Evolutionary conservation across 2,329 filamentous ascomycete genomes (phyloP).

Genomic region (Cadophora luteo-olivacea): DNA sequence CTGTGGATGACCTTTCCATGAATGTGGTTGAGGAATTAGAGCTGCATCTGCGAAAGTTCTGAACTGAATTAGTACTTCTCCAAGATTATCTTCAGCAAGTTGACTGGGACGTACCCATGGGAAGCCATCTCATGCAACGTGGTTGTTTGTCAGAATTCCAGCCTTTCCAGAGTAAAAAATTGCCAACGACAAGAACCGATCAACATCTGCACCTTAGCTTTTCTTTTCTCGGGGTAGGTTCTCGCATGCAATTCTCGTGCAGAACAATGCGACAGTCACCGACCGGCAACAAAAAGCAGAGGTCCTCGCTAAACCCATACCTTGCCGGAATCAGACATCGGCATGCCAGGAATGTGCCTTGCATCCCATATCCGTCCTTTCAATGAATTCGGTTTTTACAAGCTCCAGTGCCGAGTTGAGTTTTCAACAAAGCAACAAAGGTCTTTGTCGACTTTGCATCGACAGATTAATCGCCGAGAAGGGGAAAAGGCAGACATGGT

Average conservation of each 20-base stretch:
- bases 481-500: not conserved
- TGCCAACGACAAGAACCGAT: not conserved
- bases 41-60: not conserved
- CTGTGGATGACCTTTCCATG: constrained; percentile 42
- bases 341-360: constrained; percentile 22
- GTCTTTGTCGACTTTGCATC: not conserved
- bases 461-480: not conserved
- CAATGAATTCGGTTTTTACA: constrained; percentile 1
- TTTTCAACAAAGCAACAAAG: not conserved
- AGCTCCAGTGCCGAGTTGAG: not conserved
- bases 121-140: constrained; percentile 8
- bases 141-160: not conserved
- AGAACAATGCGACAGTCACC: constrained; percentile 7
- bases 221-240: not conserved
- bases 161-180: not conserved
- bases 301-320: constrained; percentile 20
- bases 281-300: constrained; percentile 20
- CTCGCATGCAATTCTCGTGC: not conserved
- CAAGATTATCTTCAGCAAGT: not conserved
- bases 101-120: not conserved
- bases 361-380: constrained; percentile 12
- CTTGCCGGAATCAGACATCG: constrained; percentile 21
- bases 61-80: not conserved
- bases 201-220: not conserved
- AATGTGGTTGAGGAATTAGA: not conserved